Percentiles rank a stretch among this genome's conserved stretches.
These are phyloP conservation scores for Aureobasidium sp. DNA, from an alignment of 2,329 filamentous ascomycete genomes.

Conservation along the genomic window DNA sequence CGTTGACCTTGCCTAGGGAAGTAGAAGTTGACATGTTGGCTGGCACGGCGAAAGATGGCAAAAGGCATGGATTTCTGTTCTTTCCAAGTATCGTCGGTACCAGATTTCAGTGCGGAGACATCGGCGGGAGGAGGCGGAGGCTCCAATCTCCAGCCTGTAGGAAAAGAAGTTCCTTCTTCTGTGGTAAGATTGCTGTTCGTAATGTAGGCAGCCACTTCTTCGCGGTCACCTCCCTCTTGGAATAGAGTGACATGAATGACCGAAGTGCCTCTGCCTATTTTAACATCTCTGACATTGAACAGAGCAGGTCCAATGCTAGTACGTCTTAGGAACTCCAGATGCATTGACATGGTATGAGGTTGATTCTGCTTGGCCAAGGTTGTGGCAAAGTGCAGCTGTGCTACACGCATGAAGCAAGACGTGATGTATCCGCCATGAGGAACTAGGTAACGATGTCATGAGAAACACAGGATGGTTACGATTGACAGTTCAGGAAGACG, in stretches of 20 bases:
- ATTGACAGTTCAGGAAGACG: neutral
- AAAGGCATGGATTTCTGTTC: conserved; percentile 39
- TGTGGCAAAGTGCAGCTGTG: conserved; percentile 51
- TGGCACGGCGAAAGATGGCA: conserved; percentile 43
- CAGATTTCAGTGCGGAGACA: conserved; percentile 35
- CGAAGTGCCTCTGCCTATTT: conserved; percentile 57
- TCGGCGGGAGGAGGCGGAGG: conserved; percentile 40
- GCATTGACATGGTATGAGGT: conserved; percentile 57
- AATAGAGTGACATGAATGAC: conserved; percentile 56
- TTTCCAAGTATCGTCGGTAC: conserved; percentile 44
- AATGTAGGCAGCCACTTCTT: conserved; percentile 58
- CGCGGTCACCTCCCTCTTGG: conserved; percentile 38
- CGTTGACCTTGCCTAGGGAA: conserved; percentile 44
- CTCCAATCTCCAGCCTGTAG: conserved; percentile 48
- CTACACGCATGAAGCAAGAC: conserved; percentile 54
- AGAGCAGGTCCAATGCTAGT: conserved; percentile 52
- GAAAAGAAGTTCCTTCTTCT: conserved; percentile 52
- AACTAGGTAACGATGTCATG: conserved; percentile 38
- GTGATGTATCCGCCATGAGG: conserved; percentile 67
- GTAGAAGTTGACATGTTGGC: conserved; percentile 45
- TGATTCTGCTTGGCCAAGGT: conserved; percentile 53
- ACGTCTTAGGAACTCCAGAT: conserved; percentile 59
- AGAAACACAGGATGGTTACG: neutral
- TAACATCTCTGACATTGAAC: conserved; percentile 56
- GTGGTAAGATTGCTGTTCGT: conserved; percentile 56